phyloP scores from a whole-genome alignment of 2,329 filamentous ascomycete genomes.

The Paecilomyces sp. region DNA sequence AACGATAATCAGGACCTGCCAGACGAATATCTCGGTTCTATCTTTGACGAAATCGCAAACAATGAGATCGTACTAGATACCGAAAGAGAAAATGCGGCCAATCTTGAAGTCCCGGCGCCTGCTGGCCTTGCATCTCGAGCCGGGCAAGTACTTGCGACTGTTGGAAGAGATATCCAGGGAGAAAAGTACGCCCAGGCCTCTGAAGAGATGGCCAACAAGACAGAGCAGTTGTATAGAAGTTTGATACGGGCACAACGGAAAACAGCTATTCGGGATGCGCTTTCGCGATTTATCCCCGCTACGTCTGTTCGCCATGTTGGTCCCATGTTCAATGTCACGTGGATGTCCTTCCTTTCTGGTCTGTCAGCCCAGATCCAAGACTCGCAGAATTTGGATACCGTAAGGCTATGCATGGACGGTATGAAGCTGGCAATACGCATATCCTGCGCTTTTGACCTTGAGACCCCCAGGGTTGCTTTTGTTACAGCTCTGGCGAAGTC shows the following conservation, averaged over 20 bases:
- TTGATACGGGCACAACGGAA: constrained; percentile 82
- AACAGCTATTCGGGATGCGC: constrained; percentile 63
- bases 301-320: constrained; percentile 92
- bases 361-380: constrained; percentile 91
- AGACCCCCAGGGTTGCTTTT: constrained; percentile 91
- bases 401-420: constrained; percentile 87
- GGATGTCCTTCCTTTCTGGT: constrained; percentile 98
- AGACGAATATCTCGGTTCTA: constrained; percentile 79
- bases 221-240: constrained; percentile 84
- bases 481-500: constrained; percentile 87
- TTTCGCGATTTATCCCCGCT: constrained; percentile 75
- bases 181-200: constrained; percentile 94
- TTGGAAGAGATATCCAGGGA: constrained; percentile 81
- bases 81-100: constrained; percentile 82
- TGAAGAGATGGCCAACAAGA: constrained; percentile 80
- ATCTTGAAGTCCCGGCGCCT: constrained; percentile 58
- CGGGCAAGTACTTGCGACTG: constrained; percentile 82
- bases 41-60: constrained; percentile 83
- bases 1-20: constrained; percentile 93
- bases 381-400: constrained; percentile 84
- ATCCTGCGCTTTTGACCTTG: constrained; percentile 84
- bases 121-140: constrained; percentile 72
- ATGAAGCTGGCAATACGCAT: constrained; percentile 92
- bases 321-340: constrained; percentile 97
- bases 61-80: constrained; percentile 95